Base-by-base conservation (phyloP, 768 basidiomycete genomes). In the Steccherinum ochraceum region DNA sequence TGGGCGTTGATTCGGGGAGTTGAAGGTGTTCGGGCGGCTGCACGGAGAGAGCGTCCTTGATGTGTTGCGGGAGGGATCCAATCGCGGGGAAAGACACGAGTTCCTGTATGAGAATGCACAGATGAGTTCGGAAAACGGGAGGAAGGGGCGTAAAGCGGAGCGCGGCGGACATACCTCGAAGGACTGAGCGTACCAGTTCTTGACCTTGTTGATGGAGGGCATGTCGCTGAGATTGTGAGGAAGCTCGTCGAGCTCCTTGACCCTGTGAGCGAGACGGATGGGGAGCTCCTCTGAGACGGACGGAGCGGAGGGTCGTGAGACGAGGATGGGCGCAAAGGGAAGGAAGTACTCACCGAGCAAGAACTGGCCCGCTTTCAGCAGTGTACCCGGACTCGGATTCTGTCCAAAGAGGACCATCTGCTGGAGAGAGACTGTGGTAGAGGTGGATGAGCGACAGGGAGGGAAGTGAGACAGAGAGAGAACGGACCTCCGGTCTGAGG, bases 351-450 rank as follows among this genome's bases (percentile, higher is more conserved):
- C 43, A 89, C 90, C 89, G 52, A 83, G 73, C 2, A 95, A 77
- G 66, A 95, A 95, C 63, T 93, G 90, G 58, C 86, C 86, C 0
- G 90, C 96, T 63, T 86, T 87, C n/a, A 97, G 70, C 11, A 99
- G 76, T 0, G 95, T 99, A 0, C 95, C 95, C 64, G 95, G 91
- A 49, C 83, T 86, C 0, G 95, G 94, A 62, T 97, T 89, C 72
- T 96, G 93, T 0, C 95, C 95, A 62, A 99, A 97, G 49, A 89
- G 78, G 46, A 96, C 92, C 94, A 99, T 97, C 70, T 98, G 95
- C 68, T 96, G 89, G 18, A 97, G 75, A 0, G 93, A 96, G 2
- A 98, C 94, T 90, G 60, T 11, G 12, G 20, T 20, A 35, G 23
- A 12, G 40, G 27, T 12, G 47, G 19, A 47, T 55, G 48, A 48